Conservation (phyloP, 78 protist genomes). For the Parvularia atlantis region DNA sequence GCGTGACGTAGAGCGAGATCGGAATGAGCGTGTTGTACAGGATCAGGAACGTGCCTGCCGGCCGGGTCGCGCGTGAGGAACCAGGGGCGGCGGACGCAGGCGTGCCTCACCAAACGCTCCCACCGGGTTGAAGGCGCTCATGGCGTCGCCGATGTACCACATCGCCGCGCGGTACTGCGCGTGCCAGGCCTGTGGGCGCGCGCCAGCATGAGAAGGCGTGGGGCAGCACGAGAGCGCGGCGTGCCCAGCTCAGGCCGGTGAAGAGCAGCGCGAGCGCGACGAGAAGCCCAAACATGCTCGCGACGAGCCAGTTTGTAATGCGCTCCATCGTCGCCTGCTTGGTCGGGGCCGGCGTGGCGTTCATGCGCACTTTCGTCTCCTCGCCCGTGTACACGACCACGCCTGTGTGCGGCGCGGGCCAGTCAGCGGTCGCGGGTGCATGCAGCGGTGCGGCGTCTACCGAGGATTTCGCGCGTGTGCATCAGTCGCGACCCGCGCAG, state of each 20-base stretch:
- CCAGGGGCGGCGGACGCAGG: no score
- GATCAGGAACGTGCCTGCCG: constrained; percentile 61
- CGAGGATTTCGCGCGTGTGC: constrained; percentile 23
- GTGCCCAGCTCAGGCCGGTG: not conserved
- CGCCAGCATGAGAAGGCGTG: not conserved
- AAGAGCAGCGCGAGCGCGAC: not conserved
- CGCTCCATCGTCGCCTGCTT: constrained; percentile 16
- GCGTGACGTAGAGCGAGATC: constrained; percentile 67
- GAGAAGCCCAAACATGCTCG: not conserved
- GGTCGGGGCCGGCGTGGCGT: constrained; percentile 8
- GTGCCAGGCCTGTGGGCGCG: not conserved
- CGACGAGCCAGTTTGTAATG: not conserved
- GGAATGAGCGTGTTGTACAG: constrained; percentile 74
- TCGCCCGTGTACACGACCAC: constrained; percentile 70
- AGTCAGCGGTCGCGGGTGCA: no score
- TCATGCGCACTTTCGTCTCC: constrained; percentile 69
- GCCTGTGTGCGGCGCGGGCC: constrained; percentile 73
- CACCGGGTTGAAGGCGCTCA: no score
- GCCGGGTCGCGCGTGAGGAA: constrained; percentile 21
- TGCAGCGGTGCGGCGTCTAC: constrained; percentile 41
- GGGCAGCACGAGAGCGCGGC: not conserved
- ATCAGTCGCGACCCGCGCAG: constrained; percentile 31
- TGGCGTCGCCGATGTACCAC: not conserved
- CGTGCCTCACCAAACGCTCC: no score
- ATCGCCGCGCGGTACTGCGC: not conserved